Percentiles rank a stretch among this genome's conserved stretches.
Conservation (phyloP, 2,329 filamentous ascomycete species). For the Dactylonectria estremocensis region DNA sequence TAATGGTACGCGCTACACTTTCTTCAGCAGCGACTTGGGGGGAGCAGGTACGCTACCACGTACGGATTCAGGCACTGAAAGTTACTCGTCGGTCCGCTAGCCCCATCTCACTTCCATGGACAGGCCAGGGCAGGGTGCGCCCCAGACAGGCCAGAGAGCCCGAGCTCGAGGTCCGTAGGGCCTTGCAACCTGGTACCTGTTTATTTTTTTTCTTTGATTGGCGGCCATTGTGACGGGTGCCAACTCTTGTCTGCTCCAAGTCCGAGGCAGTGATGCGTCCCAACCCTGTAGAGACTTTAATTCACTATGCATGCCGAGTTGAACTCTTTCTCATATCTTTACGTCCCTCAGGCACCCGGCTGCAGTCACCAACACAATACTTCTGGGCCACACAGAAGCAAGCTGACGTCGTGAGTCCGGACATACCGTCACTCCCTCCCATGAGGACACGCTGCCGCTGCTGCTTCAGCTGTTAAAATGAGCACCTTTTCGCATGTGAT, state of each 20-base stretch:
- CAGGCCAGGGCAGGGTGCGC: slow-evolving; percentile 9
- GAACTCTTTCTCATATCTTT: slow-evolving; percentile 3
- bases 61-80: slow-evolving; percentile 24
- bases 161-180: slow-evolving; percentile 5
- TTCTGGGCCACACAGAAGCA: not conserved
- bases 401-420: not conserved
- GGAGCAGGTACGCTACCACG: slow-evolving; percentile 22
- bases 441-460: slow-evolving; percentile 24
- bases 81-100: slow-evolving; percentile 13
- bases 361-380: not conserved
- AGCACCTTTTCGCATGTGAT: slow-evolving; percentile 52
- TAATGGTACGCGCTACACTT: slow-evolving; percentile 7
- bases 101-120: slow-evolving; percentile 12
- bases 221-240: not conserved
- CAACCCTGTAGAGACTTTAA: not conserved
- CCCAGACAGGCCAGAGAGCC: slow-evolving; percentile 3
- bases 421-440: not conserved
- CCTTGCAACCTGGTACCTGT: slow-evolving; percentile 9
- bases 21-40: slow-evolving; percentile 8
- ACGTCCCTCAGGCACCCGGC: not conserved
- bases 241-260: no score
- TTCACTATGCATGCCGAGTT: not conserved
- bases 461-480: slow-evolving; percentile 33
- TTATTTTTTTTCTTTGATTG: not conserved
- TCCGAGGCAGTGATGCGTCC: not conserved